Percentiles rank a stretch among this genome's conserved stretches.
These are phyloP conservation scores for Amylostereum areolatum DNA, from an alignment of 1,284 basidiomycete species.

Conservation along the genomic window DNA sequence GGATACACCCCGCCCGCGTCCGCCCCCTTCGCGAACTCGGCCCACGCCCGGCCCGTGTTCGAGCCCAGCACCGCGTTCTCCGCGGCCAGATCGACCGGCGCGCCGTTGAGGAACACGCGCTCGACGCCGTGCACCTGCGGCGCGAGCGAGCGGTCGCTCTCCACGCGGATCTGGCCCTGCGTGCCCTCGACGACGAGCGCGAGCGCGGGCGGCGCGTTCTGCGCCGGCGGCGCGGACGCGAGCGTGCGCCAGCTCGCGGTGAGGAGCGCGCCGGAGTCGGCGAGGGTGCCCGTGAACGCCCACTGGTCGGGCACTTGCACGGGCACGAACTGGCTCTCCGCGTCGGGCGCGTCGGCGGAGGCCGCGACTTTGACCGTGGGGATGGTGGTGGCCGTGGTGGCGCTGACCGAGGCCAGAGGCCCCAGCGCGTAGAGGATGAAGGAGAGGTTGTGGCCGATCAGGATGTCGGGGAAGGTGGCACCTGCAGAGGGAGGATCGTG, in stretches of 20 bases:
- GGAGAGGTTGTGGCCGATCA: conserved; percentile 10
- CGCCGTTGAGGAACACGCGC: conserved; percentile 14
- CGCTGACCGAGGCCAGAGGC: conserved; percentile 9
- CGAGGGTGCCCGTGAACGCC: conserved; percentile 2
- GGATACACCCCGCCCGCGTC: conserved; percentile 13
- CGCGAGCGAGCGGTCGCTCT: background rate
- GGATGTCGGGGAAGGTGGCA: conserved; percentile 6
- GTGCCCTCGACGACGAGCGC: conserved; percentile 13
- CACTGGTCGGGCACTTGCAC: conserved; percentile 2
- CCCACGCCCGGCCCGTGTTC: conserved; percentile 4
- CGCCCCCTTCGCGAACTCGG: conserved; percentile 1
- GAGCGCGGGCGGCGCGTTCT: conserved; percentile 1
- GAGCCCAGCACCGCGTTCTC: conserved; percentile 3
- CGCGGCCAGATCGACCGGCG: conserved; percentile 4
- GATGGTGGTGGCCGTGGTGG: conserved; percentile 4
- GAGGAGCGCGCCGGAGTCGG: conserved; percentile 2
- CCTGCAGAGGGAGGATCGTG: background rate
- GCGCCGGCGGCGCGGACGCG: background rate
- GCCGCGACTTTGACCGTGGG: background rate
- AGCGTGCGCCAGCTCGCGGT: conserved; percentile 2
- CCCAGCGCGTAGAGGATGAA: conserved; percentile 10
- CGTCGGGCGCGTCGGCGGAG: background rate
- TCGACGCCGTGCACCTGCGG: background rate
- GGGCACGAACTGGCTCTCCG: background rate
- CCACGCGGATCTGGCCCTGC: conserved; percentile 12